Base-by-base conservation (phyloP, 208 protist species). In the Crithidia thermophila region DNA sequence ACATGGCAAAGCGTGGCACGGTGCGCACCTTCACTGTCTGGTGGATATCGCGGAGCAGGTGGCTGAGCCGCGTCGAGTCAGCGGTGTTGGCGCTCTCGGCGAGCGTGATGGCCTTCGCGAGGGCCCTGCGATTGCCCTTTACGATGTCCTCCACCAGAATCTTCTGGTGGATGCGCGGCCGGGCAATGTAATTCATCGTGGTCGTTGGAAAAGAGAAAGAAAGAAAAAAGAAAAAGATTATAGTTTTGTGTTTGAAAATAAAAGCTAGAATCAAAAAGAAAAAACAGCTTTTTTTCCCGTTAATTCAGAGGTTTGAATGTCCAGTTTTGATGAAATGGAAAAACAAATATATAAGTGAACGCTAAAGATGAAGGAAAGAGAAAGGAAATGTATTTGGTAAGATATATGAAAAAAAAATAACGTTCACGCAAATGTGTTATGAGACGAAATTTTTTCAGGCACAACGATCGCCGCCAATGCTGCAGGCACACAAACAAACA, bases 1-100 rank as follows among this genome's bases (percentile, higher is more conserved):
- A 97, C 36, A 98, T 67, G 42, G 95, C 94, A 14, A 98, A 84
- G 27, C 96, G 90, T 14, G 93, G 75, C 25, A 59, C 69, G 34
- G 20, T 69, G 27, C 57, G 45, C 71, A 87, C 72, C 47, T 30
- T 51, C 36, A 61, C 51, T n/a, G 23, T 28, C 39, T 75, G 52
- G 33, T 73, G 68, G 11, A 94, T 63, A n/a, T 80, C 62, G 23
- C 65, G 55, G 1, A 88, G 77, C 6, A 93, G 66, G 40, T 62
- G 8, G 47, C 66, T 60, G 40, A 84, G 65, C 18, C 63, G 67
- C 0, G 36, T 55, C 16, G 62, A 49, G 76, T 90, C 77, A 25
- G 64, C 36, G 16, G 69, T 47, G 31, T 72, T 79, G 56, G 45
- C 27, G 33, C 70, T 87, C 64, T 94, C 85, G 31, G 87, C 80